Conservation (phyloP, 1,284 basidiomycete genomes). For the Melampsora americana region DNA sequence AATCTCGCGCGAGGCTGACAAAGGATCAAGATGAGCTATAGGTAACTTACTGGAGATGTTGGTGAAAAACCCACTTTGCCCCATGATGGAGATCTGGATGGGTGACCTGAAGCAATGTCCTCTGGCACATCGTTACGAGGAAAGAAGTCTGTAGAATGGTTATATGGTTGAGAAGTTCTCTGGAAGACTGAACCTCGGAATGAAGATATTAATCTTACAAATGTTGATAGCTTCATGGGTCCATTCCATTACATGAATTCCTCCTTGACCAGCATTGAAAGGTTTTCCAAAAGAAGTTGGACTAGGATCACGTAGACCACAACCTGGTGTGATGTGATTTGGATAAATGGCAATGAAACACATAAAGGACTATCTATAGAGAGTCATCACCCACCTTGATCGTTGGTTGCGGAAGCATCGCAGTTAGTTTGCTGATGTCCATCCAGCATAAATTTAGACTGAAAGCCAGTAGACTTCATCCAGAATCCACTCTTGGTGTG, state of each 20-base stretch:
- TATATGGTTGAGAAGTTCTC: neutral
- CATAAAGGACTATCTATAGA: neutral
- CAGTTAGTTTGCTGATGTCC: neutral
- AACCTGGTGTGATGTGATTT: neutral
- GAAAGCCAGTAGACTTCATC: conserved; percentile 4
- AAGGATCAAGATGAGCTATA: no score
- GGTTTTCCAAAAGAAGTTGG: conserved; percentile 45
- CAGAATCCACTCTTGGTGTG: neutral
- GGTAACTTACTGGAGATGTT: no score
- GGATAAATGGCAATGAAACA: neutral
- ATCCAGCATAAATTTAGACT: neutral
- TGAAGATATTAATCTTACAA: neutral
- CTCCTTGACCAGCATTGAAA: conserved; percentile 47
- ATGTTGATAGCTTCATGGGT: conserved; percentile 43
- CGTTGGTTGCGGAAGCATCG: neutral
- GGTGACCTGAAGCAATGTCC: conserved; percentile 5
- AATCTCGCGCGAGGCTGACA: neutral
- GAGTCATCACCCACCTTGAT: conserved; percentile 1
- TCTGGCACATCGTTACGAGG: neutral
- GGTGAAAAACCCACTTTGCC: neutral
- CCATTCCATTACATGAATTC: conserved; percentile 49
- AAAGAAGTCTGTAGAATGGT: neutral
- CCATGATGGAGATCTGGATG: neutral
- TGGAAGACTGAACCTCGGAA: neutral
- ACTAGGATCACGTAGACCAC: conserved; percentile 40